Conservation (phyloP, 495 filamentous ascomycete genomes). For the Talaromyces liani region DNA sequence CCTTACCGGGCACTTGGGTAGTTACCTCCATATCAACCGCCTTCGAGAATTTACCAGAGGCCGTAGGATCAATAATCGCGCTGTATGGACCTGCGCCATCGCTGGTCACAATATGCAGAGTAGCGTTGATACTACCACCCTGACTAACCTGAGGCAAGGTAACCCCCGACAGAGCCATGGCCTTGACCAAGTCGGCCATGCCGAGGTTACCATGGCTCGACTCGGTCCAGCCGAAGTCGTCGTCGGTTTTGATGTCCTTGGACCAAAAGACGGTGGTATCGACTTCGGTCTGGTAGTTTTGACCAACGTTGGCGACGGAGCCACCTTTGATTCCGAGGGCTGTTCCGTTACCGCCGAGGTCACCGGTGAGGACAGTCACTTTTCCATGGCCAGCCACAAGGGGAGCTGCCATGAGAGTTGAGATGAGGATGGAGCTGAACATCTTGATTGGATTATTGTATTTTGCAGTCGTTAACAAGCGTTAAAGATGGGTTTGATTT, state of each 20-base stretch:
- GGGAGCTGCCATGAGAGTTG: not conserved
- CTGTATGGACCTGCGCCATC: constrained; percentile 31
- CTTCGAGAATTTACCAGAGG: constrained; percentile 21
- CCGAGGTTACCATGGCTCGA: not conserved
- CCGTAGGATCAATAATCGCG: constrained; percentile 28
- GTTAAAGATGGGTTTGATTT: no score
- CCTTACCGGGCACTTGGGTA: not conserved
- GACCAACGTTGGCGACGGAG: not conserved
- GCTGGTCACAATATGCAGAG: constrained; percentile 30
- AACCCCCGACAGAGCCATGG: constrained; percentile 25
- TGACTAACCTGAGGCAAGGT: constrained; percentile 27
- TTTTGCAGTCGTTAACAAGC: no score
- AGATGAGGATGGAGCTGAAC: not conserved
- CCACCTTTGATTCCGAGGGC: constrained; percentile 1
- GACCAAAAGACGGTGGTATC: constrained; percentile 3
- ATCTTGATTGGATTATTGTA: no score
- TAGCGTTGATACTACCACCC: constrained; percentile 25
- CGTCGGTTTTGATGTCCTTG: not conserved
- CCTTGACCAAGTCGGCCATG: constrained; percentile 7
- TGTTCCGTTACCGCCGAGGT: constrained; percentile 4
- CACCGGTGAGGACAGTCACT: not conserved
- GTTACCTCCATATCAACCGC: constrained; percentile 8
- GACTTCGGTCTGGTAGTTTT: constrained; percentile 2
- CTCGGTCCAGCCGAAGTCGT: not conserved
- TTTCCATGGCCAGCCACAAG: constrained; percentile 3